A percentile compares a stretch with the other conserved stretches of the same genome.
Conservation (phyloP, 108 stramenopile genomes). For the Fistulifera solaris region DNA sequence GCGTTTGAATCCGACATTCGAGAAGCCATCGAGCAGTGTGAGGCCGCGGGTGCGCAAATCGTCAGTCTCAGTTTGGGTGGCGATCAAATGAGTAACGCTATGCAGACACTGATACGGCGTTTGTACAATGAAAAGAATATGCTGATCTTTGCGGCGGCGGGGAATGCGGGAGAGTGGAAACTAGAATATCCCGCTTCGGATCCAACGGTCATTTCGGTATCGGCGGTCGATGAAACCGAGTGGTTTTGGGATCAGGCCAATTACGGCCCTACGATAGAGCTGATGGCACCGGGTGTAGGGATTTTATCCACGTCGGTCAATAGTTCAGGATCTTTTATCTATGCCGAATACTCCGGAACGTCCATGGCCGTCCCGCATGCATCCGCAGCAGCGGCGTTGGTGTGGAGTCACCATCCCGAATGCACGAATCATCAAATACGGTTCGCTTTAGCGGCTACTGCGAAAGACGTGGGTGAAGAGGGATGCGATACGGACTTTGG, state of each 20-base stretch:
- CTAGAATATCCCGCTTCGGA: conserved; percentile 37
- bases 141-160: conserved; percentile 37
- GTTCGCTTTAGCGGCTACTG: conserved; percentile 10
- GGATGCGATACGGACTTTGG: conserved; percentile 26
- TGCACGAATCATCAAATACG: conserved; percentile 17
- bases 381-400: conserved; percentile 20
- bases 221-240: conserved; percentile 23
- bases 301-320: conserved; percentile 4
- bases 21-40: not conserved
- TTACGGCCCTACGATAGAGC: conserved; percentile 31
- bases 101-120: not conserved
- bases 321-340: not conserved
- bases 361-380: conserved; percentile 38
- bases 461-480: conserved; percentile 10
- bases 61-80: conserved; percentile 5
- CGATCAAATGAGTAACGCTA: conserved; percentile 15
- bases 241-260: conserved; percentile 23
- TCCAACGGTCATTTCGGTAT: conserved; percentile 32
- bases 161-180: conserved; percentile 21
- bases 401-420: conserved; percentile 21
- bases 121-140: conserved; percentile 14
- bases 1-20: conserved; percentile 1
- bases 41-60: not conserved
- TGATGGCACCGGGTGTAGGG: conserved; percentile 32
- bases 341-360: conserved; percentile 20